A percentile compares a stretch with the other conserved stretches of the same genome.
These are phyloP conservation scores for Fraxinus baroniana DNA, from an alignment of 305 asterid species.

Conservation along the genomic window DNA sequence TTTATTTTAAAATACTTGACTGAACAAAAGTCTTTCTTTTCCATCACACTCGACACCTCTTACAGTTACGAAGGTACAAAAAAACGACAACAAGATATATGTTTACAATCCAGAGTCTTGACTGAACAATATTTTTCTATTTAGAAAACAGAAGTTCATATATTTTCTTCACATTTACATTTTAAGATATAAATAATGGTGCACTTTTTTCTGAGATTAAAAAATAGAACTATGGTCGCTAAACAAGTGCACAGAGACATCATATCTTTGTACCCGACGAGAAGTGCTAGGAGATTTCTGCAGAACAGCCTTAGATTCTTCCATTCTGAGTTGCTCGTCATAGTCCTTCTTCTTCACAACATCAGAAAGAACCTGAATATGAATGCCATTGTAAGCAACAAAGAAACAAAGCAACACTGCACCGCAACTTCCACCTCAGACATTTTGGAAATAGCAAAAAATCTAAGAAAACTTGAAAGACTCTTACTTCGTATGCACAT, in stretches of 20 bases:
- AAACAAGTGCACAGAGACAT: neutral
- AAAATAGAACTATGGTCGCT: neutral
- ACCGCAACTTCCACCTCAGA: constrained; percentile 23
- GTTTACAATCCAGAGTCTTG: neutral
- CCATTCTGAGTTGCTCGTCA: constrained; percentile 89
- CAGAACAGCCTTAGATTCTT: constrained; percentile 73
- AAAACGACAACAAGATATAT: neutral
- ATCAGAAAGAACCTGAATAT: constrained; percentile 85
- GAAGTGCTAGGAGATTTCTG: constrained; percentile 84
- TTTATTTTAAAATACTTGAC: neutral
- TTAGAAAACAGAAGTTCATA: neutral
- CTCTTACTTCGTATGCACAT: constrained; percentile 90
- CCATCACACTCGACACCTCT: neutral
- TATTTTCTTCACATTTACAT: neutral
- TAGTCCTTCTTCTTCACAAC: constrained; percentile 91
- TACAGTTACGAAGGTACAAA: neutral
- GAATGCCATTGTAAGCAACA: constrained; percentile 28
- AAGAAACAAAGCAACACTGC: constrained; percentile 17
- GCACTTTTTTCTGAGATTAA: neutral
- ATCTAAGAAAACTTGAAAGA: constrained; percentile 11
- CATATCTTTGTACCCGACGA: constrained; percentile 53
- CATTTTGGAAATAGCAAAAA: constrained; percentile 18
- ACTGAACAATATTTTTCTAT: neutral
- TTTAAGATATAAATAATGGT: neutral
- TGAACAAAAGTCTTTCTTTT: neutral